Conservation (phyloP, 208 protist species). For the Leishmania tarentolae region DNA sequence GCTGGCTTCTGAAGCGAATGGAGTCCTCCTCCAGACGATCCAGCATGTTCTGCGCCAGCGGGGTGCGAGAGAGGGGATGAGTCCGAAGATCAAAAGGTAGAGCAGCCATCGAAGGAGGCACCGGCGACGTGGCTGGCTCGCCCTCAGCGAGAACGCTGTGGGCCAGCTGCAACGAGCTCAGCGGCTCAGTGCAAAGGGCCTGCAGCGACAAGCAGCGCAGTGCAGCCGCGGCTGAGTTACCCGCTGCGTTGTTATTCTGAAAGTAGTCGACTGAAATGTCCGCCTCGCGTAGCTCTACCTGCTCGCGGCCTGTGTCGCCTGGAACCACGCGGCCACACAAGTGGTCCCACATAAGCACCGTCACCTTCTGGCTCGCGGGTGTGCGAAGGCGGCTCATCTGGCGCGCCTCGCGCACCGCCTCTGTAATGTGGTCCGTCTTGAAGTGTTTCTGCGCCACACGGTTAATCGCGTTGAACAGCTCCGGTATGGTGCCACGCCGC, state of each 20-base stretch:
- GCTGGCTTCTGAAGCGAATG: conserved; percentile 52
- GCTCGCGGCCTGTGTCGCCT: conserved; percentile 30
- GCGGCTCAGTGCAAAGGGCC: conserved; percentile 45
- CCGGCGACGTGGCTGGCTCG: conserved; percentile 2
- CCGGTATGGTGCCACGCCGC: conserved; percentile 29
- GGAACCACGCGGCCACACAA: conserved; percentile 36
- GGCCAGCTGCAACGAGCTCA: conserved; percentile 36
- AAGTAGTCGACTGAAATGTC: conserved; percentile 34
- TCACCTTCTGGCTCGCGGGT: conserved; percentile 18
- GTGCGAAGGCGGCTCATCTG: conserved; percentile 28
- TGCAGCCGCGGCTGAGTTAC: neutral
- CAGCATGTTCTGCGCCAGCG: conserved; percentile 78
- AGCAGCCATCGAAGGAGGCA: conserved; percentile 6
- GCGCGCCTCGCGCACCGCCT: conserved; percentile 21
- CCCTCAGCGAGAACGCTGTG: conserved; percentile 26
- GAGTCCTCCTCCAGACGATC: conserved; percentile 78
- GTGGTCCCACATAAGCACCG: conserved; percentile 36
- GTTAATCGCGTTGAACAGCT: conserved; percentile 44
- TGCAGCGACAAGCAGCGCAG: conserved; percentile 28
- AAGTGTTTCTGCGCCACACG: conserved; percentile 36
- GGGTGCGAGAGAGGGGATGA: conserved; percentile 47
- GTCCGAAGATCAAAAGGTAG: conserved; percentile 77
- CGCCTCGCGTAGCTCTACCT: conserved; percentile 32
- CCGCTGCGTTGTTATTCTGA: neutral
- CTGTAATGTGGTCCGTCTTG: conserved; percentile 19